phyloP scores from a whole-genome alignment of 2,329 filamentous ascomycete genomes.

The Cytospora piceae region DNA sequence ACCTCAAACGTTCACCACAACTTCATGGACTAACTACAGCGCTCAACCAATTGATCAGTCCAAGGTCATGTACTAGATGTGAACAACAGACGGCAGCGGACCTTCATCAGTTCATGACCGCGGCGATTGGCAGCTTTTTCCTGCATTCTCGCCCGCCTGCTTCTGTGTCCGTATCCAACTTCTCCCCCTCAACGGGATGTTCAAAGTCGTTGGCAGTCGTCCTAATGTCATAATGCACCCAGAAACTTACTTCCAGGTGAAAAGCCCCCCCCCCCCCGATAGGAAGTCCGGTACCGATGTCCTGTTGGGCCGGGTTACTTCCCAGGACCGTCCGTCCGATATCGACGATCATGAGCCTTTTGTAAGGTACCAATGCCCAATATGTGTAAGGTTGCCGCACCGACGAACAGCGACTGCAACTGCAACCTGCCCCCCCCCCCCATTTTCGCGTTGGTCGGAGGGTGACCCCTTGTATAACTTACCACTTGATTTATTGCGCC shows the following conservation, averaged over 20 bases:
- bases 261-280: too few species aligned
- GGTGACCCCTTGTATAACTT: neutral
- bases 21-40: neutral
- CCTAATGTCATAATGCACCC: too few species aligned
- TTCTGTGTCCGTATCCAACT: neutral
- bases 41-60: neutral
- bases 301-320: slow-evolving; percentile 9
- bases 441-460: neutral
- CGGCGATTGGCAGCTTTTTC: neutral
- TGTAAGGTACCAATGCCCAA: slow-evolving; percentile 1
- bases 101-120: neutral
- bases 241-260: too few species aligned
- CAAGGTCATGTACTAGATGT: neutral
- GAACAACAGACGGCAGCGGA: neutral
- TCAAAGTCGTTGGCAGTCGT: neutral
- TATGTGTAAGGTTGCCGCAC: neutral
- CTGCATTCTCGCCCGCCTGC: neutral
- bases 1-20: neutral
- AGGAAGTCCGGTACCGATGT: slow-evolving; percentile 4
- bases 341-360: slow-evolving; percentile 10
- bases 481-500: neutral
- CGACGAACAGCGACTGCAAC: slow-evolving; percentile 16
- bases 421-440: neutral
- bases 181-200: neutral
- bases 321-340: slow-evolving; percentile 5